Percentiles rank a stretch among this genome's conserved stretches.
phyloP scores from a whole-genome alignment of 805 yeast species.

The Barnettozyma vustinii region DNA sequence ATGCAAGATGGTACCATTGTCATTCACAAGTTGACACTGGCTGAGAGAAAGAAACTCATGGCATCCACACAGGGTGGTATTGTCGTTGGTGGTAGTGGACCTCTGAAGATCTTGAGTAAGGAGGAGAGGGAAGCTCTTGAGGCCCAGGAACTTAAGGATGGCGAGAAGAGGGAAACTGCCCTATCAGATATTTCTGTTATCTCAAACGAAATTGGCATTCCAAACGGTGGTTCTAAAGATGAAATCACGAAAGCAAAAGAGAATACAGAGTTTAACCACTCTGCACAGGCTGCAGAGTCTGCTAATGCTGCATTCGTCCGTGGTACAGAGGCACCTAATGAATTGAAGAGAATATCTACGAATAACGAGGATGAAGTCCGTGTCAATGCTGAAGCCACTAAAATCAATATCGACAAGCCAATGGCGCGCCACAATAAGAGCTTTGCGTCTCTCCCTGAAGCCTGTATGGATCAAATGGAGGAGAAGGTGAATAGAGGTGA shows the following conservation, averaged over 20 bases:
- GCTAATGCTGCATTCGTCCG: slow-evolving; percentile 34
- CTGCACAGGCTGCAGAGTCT: slow-evolving; percentile 30
- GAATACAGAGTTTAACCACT: slow-evolving; percentile 15
- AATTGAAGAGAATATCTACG: slow-evolving; percentile 24
- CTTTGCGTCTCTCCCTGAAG: slow-evolving; percentile 23
- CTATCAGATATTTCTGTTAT: background rate
- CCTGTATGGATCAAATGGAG: slow-evolving; percentile 14
- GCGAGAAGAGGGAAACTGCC: background rate
- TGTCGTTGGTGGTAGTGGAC: slow-evolving; percentile 77
- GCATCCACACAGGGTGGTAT: slow-evolving; percentile 54
- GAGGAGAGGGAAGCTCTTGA: slow-evolving; percentile 18
- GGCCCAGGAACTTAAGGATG: slow-evolving; percentile 5
- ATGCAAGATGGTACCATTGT: slow-evolving; percentile 48
- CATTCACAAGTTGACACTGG: slow-evolving; percentile 49
- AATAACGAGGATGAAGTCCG: slow-evolving; percentile 35
- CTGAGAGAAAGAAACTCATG: slow-evolving; percentile 42
- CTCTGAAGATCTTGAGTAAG: slow-evolving; percentile 39
- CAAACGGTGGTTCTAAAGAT: background rate
- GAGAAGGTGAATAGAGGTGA: slow-evolving; percentile 24
- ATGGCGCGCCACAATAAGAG: slow-evolving; percentile 34
- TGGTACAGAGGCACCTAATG: slow-evolving; percentile 30
- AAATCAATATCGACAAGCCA: slow-evolving; percentile 38
- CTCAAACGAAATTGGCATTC: background rate
- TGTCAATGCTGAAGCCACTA: slow-evolving; percentile 29
- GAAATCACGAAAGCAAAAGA: background rate